Evolutionary conservation across 345 rosid species (phyloP).

Genomic region (Acer saccharum): DNA sequence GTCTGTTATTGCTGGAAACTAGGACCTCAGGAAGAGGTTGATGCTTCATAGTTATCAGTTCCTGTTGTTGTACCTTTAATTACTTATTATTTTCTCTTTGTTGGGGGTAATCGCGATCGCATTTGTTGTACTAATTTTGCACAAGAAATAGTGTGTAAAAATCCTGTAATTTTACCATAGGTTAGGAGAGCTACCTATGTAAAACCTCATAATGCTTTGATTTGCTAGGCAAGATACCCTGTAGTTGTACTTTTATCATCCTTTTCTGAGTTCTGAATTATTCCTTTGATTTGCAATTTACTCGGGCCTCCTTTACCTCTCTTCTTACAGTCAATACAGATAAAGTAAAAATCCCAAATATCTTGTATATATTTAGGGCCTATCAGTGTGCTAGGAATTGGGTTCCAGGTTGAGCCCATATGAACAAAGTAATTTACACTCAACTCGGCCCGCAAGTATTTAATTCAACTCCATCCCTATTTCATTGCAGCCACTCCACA

Average conservation of each 20-base stretch:
- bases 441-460: too few species aligned
- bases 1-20: background rate
- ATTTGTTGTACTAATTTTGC: constrained; percentile 6
- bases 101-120: background rate
- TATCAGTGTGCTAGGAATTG: too few species aligned
- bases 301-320: background rate
- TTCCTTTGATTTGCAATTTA: background rate
- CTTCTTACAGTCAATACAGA: too few species aligned
- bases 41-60: background rate
- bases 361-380: too few species aligned
- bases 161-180: constrained; percentile 12
- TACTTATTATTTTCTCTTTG: background rate
- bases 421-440: too few species aligned
- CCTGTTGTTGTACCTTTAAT: background rate
- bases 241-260: background rate
- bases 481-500: too few species aligned
- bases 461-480: too few species aligned
- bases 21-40: background rate
- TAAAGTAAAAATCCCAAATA: too few species aligned
- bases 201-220: background rate
- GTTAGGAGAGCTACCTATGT: background rate
- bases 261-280: background rate
- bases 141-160: background rate
- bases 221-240: background rate
- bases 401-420: too few species aligned